A percentile compares a stretch with the other conserved stretches of the same genome.
Evolutionary conservation across 495 filamentous ascomycete genomes (phyloP).

Genomic region (Xylaria acuta): DNA sequence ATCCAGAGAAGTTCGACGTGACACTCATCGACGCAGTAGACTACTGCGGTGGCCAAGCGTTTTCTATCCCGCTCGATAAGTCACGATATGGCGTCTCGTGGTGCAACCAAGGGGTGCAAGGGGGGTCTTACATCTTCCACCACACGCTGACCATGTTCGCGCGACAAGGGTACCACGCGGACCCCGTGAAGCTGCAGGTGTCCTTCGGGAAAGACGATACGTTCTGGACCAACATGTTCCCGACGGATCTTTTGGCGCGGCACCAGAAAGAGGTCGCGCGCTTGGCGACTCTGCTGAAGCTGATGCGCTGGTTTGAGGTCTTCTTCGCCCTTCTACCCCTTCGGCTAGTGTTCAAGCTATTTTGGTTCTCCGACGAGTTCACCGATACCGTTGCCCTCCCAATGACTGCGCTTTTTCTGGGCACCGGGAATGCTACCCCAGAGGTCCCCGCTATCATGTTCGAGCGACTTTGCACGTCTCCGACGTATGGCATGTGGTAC

Average conservation of each 20-base stretch:
- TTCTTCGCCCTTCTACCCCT: constrained; percentile 78
- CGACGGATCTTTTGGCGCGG: constrained; percentile 67
- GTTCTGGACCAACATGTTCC: constrained; percentile 86
- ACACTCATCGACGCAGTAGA: constrained; percentile 72
- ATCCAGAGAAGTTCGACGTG: constrained; percentile 75
- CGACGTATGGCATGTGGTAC: constrained; percentile 80
- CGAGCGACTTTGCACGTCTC: constrained; percentile 75
- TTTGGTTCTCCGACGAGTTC: constrained; percentile 77
- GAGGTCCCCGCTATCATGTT: constrained; percentile 77
- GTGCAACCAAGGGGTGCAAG: constrained; percentile 88
- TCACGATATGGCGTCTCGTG: constrained; percentile 70
- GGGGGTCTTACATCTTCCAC: constrained; percentile 78
- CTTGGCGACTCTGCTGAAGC: constrained; percentile 61
- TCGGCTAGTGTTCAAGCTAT: constrained; percentile 69
- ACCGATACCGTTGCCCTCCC: constrained; percentile 72
- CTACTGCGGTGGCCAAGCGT: constrained; percentile 82
- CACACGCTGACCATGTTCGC: constrained; percentile 83
- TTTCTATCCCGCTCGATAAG: constrained; percentile 75
- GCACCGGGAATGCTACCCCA: constrained; percentile 79
- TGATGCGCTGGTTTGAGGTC: constrained; percentile 73
- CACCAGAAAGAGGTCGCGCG: constrained; percentile 70
- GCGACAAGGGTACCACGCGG: constrained; percentile 68
- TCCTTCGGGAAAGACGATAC: constrained; percentile 78
- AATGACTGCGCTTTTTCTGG: constrained; percentile 79
- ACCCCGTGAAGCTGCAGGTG: constrained; percentile 77